Evolutionary conservation across 2,329 filamentous ascomycete species (phyloP), one percentile per base, ranked within the genome.

Genomic region (Fusarium coicis): DNA sequence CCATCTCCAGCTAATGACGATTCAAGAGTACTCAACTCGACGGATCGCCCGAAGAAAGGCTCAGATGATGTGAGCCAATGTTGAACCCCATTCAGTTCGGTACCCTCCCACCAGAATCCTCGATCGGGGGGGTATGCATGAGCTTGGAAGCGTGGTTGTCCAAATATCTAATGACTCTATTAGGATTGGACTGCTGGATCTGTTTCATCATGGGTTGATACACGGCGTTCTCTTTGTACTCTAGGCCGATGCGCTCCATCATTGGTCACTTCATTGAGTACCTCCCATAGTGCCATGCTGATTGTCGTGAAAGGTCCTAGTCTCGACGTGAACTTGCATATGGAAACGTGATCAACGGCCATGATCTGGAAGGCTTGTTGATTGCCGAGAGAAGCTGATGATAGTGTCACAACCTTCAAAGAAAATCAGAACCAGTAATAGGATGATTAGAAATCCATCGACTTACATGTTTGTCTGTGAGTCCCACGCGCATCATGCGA

Each of bases 161-260:
- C 54, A 47, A 47, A 47, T 4, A 5, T 11, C 54, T 57, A 14
- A 1, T 4, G 4, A 54, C 14, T 2, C 0, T 16, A 39, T 54
- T 39, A 54, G 50, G 36, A 54, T 36, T 54, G 7, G 4, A 2
- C 23, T 53, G 9, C 7, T 53, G 32, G 32, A 6, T 28, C 9
- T 39, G 1, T 2, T 18, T 53, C 0, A 28, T 39, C 19, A 1
- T 21, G 50, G 34, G 18, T 10, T 26, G 18, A 2, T 34, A 47
- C 40, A 7, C 40, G 54, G 1, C 42, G 42, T 1, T 39, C 12
- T 28, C 2, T 2, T 7, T 0, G 14, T 12, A 10, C 2, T 0
- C 7, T 5, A 0, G 23, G 7, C 0, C 30, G 50, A 1, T 54
- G 19, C 0, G 4, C 3, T 0, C 50, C 10, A 1, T 14, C 23